Percentiles rank a stretch among this genome's conserved stretches.
Evolutionary conservation across 257 asterid species (phyloP).

Genomic region (Penstemon barbatus): DNA sequence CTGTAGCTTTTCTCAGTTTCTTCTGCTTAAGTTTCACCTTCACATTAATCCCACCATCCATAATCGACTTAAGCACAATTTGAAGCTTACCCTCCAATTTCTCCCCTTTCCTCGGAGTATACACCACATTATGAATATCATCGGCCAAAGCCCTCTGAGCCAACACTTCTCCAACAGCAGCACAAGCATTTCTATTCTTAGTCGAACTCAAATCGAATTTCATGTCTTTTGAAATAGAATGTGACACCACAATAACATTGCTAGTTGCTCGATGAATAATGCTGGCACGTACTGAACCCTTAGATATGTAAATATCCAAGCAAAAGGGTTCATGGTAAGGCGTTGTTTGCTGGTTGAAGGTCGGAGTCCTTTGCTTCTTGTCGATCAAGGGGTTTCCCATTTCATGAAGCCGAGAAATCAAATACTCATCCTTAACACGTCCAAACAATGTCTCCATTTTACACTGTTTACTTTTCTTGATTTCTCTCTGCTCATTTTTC

Average conservation of each 20-base stretch:
- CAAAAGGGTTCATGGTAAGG: no score
- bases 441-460: background rate
- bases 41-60: slow-evolving; percentile 60
- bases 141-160: slow-evolving; percentile 76
- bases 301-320: no score
- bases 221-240: no score
- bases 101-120: slow-evolving; percentile 71
- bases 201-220: slow-evolving; percentile 68
- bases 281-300: no score
- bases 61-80: slow-evolving; percentile 58
- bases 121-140: slow-evolving; percentile 69
- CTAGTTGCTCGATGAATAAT: no score
- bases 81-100: slow-evolving; percentile 65
- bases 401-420: slow-evolving; percentile 32
- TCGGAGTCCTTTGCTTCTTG: no score
- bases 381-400: no score
- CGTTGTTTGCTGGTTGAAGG: no score
- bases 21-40: slow-evolving; percentile 75
- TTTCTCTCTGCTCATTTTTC: slow-evolving; percentile 26
- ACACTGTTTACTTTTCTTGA: slow-evolving; percentile 29
- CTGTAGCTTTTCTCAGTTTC: no score
- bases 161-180: no score
- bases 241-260: no score
- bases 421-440: slow-evolving; percentile 6
- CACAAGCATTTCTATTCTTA: slow-evolving; percentile 56